Evolutionary conservation across 495 filamentous ascomycete genomes (phyloP), one percentile per base, ranked within the genome.

Genomic region (Penicillium goetzii): DNA sequence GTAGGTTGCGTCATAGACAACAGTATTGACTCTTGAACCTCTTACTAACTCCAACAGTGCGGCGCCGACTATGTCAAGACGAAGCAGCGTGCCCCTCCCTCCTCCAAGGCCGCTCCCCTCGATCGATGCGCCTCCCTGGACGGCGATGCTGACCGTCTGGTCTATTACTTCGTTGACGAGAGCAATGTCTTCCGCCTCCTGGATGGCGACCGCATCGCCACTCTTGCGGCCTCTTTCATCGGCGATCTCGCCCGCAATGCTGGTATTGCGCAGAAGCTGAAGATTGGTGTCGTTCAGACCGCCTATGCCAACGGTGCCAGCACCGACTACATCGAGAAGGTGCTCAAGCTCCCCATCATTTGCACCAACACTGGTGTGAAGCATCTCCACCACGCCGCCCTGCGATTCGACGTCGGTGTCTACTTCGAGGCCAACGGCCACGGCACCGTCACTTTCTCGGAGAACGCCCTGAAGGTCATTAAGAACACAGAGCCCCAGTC

Each of bases 351-450:
- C 26, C 92, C 92, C 21, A 92, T 95, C 23, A 86, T 94, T 58
- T 97, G 91, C 84, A 98, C 95, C 14, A 86, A 92, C 47, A 99
- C 95, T 2, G 95, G 95, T 69, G 96, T 99, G 49, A 99, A 99
- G 82, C 89, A 96, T 73, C 89, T 99, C 43, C 95, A 99, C 78
- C 96, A 98, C 72, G 95, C 91, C 17, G 95, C 95, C 32, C 85
- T 90, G 58, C 89, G 89, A 25, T 96, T 92, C 68, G 96, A 98
- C 70, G 88, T 97, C 55, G 95, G 95, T 45, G 92, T 98, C 57
- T 99, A 99, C 78, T 99, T 99, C 70, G 95, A 99, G 78, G 95
- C 95, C 54, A 99, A 99, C 70, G 95, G 95, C 53, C 95, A 99
- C 75, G 95, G 95, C 58, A 99, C 95, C 26, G 91, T 98, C 26